Evolutionary conservation across 768 basidiomycete genomes (phyloP).

Genomic region (Mycena galericulata): DNA sequence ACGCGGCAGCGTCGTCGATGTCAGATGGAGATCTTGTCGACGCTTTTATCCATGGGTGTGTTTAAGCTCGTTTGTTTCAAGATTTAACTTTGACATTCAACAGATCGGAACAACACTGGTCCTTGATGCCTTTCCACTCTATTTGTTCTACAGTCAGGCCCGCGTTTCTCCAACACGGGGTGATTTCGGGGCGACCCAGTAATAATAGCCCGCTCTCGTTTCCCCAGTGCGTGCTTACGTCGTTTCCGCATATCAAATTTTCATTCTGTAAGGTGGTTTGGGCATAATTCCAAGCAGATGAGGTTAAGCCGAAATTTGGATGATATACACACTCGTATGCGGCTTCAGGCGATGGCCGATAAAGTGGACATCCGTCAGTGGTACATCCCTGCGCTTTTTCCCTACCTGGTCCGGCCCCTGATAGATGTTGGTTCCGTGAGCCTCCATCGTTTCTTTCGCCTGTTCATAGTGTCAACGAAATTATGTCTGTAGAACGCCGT

Average conservation of each 20-base stretch:
- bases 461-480: no score
- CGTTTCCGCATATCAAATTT: background rate
- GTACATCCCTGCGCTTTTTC: constrained; percentile 91
- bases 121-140: constrained; percentile 93
- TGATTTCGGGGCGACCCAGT: constrained; percentile 67
- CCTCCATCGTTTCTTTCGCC: constrained; percentile 34
- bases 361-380: constrained; percentile 90
- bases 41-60: constrained; percentile 90
- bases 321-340: constrained; percentile 96
- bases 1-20: constrained; percentile 90
- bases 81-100: constrained; percentile 11
- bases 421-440: constrained; percentile 79
- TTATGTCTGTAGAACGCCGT: constrained; percentile 74
- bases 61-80: constrained; percentile 19
- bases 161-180: constrained; percentile 88
- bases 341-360: constrained; percentile 92
- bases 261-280: constrained; percentile 82
- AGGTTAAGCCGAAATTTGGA: constrained; percentile 85
- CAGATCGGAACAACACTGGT: constrained; percentile 96
- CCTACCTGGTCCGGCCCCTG: constrained; percentile 84
- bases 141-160: constrained; percentile 91
- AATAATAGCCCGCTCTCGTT: constrained; percentile 80
- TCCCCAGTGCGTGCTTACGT: constrained; percentile 85
- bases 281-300: constrained; percentile 94
- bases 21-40: constrained; percentile 97